phyloP scores from a whole-genome alignment of 257 asterid species.

The Solanum bulbocastanum region DNA sequence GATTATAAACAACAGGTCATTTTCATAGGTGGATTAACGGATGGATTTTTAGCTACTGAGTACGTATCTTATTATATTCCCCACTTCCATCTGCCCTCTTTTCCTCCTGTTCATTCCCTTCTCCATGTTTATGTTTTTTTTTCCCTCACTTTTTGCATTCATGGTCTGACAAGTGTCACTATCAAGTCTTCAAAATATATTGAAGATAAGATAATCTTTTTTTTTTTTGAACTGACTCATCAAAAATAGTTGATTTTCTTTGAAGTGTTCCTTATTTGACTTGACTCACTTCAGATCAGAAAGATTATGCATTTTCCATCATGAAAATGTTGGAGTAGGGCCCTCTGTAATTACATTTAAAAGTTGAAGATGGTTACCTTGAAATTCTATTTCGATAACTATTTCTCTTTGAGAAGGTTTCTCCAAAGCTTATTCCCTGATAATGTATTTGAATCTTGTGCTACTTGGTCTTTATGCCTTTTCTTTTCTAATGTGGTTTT shows the following conservation, averaged over 20 bases:
- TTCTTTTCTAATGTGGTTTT: not conserved
- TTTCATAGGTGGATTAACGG: conserved; percentile 87
- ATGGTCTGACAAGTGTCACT: not conserved
- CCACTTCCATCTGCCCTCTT: not conserved
- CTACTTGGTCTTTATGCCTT: not conserved
- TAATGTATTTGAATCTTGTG: not conserved
- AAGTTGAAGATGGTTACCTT: not conserved
- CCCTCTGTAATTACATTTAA: not conserved
- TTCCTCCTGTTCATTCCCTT: not conserved
- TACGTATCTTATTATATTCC: conserved; percentile 25
- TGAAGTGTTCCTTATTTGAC: not conserved
- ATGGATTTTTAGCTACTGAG: conserved; percentile 95
- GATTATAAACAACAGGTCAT: conserved; percentile 83
- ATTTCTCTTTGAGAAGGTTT: not conserved
- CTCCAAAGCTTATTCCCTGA: not conserved
- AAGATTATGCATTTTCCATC: not conserved
- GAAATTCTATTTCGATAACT: not conserved
- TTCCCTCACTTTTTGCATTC: not conserved
- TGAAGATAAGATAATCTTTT: not conserved
- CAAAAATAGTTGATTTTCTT: not conserved
- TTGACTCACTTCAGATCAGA: not conserved
- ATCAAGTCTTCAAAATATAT: not conserved
- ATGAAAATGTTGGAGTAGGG: not conserved
- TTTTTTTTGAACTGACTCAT: not conserved
- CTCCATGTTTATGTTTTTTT: not conserved